phyloP scores from a whole-genome alignment of 2,329 filamentous ascomycete genomes.

The Pseudocercospora cruenta region DNA sequence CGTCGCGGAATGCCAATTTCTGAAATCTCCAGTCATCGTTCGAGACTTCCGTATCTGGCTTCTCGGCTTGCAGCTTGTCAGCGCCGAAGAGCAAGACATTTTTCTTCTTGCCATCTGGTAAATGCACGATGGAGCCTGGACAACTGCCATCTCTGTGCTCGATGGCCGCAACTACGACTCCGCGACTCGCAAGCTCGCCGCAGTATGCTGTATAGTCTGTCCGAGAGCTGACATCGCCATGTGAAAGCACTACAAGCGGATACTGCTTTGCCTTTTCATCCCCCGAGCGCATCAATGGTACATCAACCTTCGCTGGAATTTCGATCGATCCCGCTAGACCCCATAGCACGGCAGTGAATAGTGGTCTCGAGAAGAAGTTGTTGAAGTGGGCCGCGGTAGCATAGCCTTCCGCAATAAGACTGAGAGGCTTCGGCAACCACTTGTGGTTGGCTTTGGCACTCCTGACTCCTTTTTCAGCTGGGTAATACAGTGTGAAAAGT shows the following conservation, averaged over 20 bases:
- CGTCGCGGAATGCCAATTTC: conserved; percentile 45
- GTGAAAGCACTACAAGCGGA: conserved; percentile 47
- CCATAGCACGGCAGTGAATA: conserved; percentile 46
- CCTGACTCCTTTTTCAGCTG: conserved; percentile 34
- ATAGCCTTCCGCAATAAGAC: conserved; percentile 47
- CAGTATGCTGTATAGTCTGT: conserved; percentile 50
- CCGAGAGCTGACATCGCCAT: conserved; percentile 49
- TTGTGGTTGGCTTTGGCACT: conserved; percentile 38
- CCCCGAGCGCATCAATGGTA: conserved; percentile 19
- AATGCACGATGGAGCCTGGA: conserved; percentile 45
- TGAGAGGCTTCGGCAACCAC: conserved; percentile 49
- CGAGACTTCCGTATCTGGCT: conserved; percentile 17
- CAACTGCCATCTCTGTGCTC: conserved; percentile 51
- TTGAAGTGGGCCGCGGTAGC: conserved; percentile 43
- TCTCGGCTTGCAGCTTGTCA: conserved; percentile 36
- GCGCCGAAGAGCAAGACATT: conserved; percentile 43
- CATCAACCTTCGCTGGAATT: conserved; percentile 47
- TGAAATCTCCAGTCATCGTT: conserved; percentile 28
- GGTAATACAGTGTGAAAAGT: conserved; percentile 48
- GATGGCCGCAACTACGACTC: conserved; percentile 47
- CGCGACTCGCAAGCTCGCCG: conserved; percentile 48
- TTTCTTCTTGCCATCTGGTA: conserved; percentile 37
- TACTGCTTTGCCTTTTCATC: conserved; percentile 25
- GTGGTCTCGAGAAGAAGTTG: conserved; percentile 36
- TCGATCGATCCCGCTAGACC: conserved; percentile 44